Evolutionary conservation across 1,284 basidiomycete genomes (phyloP).

Genomic region (Ganoderma meredithae): DNA sequence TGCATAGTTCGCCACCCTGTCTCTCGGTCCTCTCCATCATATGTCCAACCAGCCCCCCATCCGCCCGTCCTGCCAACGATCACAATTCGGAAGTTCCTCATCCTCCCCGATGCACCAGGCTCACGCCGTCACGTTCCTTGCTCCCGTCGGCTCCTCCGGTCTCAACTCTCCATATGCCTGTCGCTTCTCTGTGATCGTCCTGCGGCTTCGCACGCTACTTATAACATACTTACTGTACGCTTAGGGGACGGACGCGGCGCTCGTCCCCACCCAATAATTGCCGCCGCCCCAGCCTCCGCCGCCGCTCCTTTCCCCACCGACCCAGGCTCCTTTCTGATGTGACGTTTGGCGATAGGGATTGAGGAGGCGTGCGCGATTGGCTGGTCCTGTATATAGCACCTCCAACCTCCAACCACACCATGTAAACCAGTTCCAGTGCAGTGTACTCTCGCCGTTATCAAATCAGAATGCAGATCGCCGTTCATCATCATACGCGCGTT

Average conservation of each 20-base stretch:
- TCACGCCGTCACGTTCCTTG: constrained; percentile 9
- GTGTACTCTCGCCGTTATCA: not conserved
- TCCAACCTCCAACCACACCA: not conserved
- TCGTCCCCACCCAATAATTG: not conserved
- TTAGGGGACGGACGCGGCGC: constrained; percentile 7
- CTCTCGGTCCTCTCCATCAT: not conserved
- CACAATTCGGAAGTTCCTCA: not conserved
- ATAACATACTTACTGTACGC: not conserved
- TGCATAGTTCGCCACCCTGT: constrained; percentile 2
- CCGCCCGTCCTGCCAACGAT: not conserved
- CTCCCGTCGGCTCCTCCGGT: not conserved
- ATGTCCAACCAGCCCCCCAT: not conserved
- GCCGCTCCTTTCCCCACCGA: not conserved
- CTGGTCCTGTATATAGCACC: not conserved
- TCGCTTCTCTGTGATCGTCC: not conserved
- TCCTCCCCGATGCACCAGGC: not conserved
- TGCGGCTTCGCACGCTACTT: constrained; percentile 1
- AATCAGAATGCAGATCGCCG: not conserved
- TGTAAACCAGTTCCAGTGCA: not conserved
- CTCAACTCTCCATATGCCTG: not conserved
- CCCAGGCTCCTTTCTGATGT: not conserved
- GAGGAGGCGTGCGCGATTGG: not conserved
- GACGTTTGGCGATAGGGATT: not conserved
- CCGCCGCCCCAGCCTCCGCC: not conserved
- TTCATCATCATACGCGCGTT: not conserved